Evolutionary conservation across 805 yeast genomes (phyloP).

Genomic region (Yarrowia bubula): DNA sequence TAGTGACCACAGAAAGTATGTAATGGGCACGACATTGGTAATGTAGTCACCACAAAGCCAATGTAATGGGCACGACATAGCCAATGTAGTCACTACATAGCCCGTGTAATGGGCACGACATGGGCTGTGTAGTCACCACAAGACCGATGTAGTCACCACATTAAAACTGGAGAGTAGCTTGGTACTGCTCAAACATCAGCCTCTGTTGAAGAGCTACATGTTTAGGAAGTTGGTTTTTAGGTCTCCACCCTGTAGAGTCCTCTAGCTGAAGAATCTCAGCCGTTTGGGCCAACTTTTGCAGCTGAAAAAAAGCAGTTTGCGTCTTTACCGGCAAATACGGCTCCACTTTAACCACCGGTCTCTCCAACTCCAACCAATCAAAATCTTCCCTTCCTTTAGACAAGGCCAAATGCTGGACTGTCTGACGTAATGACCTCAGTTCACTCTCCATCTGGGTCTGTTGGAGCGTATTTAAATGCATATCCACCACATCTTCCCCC

Average conservation of each 20-base stretch:
- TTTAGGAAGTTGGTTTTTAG: background rate
- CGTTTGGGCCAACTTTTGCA: background rate
- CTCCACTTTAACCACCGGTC: background rate
- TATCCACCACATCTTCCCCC: constrained; percentile 22
- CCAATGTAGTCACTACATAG: no score
- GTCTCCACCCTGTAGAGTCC: constrained; percentile 2
- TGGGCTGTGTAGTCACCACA: no score
- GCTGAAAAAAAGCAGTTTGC: constrained; percentile 1
- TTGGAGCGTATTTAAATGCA: constrained; percentile 21
- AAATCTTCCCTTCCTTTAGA: background rate
- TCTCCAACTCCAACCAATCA: constrained; percentile 6
- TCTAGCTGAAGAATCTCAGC: background rate
- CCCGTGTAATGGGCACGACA: no score
- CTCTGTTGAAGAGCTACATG: constrained; percentile 6
- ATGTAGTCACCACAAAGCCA: no score
- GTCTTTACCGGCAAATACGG: constrained; percentile 3
- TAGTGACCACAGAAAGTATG: no score
- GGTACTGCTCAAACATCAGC: constrained; percentile 1
- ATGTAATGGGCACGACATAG: no score
- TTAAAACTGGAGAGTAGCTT: background rate
- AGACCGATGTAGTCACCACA: no score
- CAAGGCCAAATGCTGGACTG: constrained; percentile 9
- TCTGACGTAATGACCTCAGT: constrained; percentile 9
- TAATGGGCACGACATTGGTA: no score
- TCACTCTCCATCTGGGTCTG: constrained; percentile 18